Evolutionary conservation across 2,329 filamentous ascomycete species (phyloP).

Genomic region (Tympanopsis confertula): DNA sequence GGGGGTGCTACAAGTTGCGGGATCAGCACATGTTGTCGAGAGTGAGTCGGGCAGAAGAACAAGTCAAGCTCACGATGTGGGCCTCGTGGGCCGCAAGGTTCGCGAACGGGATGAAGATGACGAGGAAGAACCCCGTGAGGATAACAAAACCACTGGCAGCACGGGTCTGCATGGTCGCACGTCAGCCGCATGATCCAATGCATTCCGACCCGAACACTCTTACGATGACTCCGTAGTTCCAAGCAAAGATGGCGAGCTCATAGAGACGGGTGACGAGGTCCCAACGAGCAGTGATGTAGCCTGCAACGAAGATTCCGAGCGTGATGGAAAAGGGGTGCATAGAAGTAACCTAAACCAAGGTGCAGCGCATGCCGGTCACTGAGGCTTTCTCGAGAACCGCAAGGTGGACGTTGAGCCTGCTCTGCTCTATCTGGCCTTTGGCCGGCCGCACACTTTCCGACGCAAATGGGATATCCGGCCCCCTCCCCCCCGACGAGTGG

Average conservation of each 20-base stretch:
- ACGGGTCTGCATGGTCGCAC: conserved; percentile 48
- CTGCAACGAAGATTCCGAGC: conserved; percentile 96
- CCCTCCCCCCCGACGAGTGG: no score
- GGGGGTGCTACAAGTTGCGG: conserved; percentile 56
- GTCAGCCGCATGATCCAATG: conserved; percentile 4
- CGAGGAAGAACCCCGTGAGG: conserved; percentile 73
- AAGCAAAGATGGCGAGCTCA: conserved; percentile 93
- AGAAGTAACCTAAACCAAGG: conserved; percentile 21
- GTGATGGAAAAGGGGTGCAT: conserved; percentile 99
- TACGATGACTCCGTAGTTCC: conserved; percentile 96
- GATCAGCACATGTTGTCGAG: conserved; percentile 10
- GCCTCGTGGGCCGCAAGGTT: conserved; percentile 72
- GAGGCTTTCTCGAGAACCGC: no score
- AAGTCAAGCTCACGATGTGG: conserved; percentile 50
- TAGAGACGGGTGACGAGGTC: conserved; percentile 93
- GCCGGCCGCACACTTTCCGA: no score
- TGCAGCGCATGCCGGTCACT: no score
- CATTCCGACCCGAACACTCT: no score
- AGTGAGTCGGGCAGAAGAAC: conserved; percentile 6
- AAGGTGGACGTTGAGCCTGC: no score
- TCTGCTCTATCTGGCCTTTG: no score
- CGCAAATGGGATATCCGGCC: no score
- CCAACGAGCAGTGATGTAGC: conserved; percentile 98
- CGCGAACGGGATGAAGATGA: conserved; percentile 74
- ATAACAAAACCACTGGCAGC: conserved; percentile 75